Evolutionary conservation across 305 asterid species (phyloP).

Genomic region (Fraxinus latifolia): DNA sequence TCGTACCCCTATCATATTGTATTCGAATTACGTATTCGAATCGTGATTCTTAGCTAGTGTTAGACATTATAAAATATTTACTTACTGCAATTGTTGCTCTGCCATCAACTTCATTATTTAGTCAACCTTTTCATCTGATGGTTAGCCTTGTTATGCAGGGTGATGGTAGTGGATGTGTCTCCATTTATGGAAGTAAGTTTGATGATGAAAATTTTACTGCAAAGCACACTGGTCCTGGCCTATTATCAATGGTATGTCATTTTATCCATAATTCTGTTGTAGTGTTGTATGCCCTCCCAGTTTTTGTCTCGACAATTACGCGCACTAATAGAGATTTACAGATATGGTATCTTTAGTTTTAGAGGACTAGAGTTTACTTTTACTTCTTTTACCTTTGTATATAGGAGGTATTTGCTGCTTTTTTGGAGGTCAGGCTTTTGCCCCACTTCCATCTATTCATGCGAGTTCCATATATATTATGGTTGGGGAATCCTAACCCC

Average conservation of each 20-base stretch:
- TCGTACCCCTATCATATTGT: not conserved
- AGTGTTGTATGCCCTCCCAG: conserved; percentile 2
- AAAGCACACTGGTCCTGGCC: conserved; percentile 97
- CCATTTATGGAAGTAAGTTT: conserved; percentile 83
- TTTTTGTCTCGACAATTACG: not conserved
- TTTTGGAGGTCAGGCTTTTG: too few relatives aligned
- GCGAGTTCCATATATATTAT: too few relatives aligned
- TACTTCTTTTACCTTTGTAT: too few relatives aligned
- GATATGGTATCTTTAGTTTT: too few relatives aligned
- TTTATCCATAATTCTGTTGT: conserved; percentile 11
- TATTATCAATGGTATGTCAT: conserved; percentile 73
- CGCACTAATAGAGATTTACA: too few relatives aligned
- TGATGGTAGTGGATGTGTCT: conserved; percentile 92
- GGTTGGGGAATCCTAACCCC: too few relatives aligned
- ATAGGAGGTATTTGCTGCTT: too few relatives aligned
- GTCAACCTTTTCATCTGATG: conserved; percentile 15
- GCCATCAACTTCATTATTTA: not conserved
- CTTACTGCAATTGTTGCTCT: not conserved
- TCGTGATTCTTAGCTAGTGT: not conserved
- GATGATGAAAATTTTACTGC: conserved; percentile 49
- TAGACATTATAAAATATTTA: not conserved
- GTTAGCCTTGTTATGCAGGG: conserved; percentile 54
- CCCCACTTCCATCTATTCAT: too few relatives aligned
- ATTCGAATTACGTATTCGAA: too few relatives aligned
- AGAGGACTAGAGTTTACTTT: too few relatives aligned